These are phyloP conservation scores for Tricholoma furcatifolium DNA, from an alignment of 768 basidiomycete genomes.

Conservation along the genomic window DNA sequence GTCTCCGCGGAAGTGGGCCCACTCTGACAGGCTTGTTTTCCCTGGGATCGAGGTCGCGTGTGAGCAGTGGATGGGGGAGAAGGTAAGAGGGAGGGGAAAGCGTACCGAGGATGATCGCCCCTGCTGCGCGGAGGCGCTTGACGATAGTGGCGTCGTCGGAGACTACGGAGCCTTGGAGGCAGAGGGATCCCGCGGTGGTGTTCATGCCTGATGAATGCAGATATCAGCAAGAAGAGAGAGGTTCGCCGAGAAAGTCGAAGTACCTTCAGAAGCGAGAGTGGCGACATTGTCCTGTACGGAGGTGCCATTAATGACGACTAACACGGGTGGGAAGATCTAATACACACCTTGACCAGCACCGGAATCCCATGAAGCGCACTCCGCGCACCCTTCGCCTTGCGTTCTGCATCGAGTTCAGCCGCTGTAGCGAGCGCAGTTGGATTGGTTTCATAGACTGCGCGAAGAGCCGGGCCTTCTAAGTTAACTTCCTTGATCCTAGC, in stretches of 20 bases:
- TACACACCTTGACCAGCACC: slow-evolving; percentile 43
- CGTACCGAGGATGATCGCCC: slow-evolving; percentile 44
- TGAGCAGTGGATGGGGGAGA: background rate
- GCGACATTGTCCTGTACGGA: slow-evolving; percentile 44
- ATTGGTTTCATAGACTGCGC: slow-evolving; percentile 60
- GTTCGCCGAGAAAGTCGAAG: too few relatives aligned
- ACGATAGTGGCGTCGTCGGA: slow-evolving; percentile 46
- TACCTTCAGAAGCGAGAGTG: slow-evolving; percentile 43
- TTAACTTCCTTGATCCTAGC: slow-evolving; percentile 69
- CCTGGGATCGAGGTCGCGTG: slow-evolving; percentile 29
- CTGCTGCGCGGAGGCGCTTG: slow-evolving; percentile 38
- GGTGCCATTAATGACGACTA: background rate
- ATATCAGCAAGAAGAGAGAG: background rate
- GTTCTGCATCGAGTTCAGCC: slow-evolving; percentile 44
- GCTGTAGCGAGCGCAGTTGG: slow-evolving; percentile 52
- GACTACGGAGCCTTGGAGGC: slow-evolving; percentile 38
- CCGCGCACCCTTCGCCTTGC: slow-evolving; percentile 39
- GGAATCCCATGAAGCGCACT: slow-evolving; percentile 55
- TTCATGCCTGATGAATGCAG: slow-evolving; percentile 34
- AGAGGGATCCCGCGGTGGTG: slow-evolving; percentile 44
- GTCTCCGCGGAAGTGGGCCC: slow-evolving; percentile 46
- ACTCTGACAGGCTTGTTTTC: slow-evolving; percentile 57
- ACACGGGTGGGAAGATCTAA: background rate
- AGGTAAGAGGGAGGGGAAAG: background rate
- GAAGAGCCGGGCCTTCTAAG: slow-evolving; percentile 51